phyloP scores from a whole-genome alignment of 148 eudicot genomes.

The Arctostaphylos glauca region DNA sequence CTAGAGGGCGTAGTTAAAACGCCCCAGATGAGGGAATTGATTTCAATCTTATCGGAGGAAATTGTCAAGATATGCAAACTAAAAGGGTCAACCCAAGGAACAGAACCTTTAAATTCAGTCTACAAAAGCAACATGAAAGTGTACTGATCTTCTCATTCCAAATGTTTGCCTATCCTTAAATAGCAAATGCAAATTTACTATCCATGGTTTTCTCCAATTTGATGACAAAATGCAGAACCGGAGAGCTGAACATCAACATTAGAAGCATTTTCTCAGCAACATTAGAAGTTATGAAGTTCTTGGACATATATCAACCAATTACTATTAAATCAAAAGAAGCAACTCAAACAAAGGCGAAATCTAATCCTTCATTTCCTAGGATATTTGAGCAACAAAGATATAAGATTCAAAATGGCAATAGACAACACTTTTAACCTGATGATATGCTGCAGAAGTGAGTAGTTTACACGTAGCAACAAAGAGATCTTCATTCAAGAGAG shows the following conservation, averaged over 20 bases:
- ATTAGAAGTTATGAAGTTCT: neutral
- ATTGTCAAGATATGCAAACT: neutral
- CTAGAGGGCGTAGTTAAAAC: neutral
- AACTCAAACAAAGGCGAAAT: neutral
- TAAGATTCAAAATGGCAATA: neutral
- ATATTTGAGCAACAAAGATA: neutral
- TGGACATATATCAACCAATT: neutral
- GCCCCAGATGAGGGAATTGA: neutral
- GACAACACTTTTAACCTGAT: slow-evolving; percentile 56
- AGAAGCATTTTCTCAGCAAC: neutral
- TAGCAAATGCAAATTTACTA: neutral
- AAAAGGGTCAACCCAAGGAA: neutral
- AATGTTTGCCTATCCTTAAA: neutral
- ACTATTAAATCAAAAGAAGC: neutral
- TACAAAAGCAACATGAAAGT: neutral
- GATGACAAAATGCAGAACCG: neutral
- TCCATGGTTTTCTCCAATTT: slow-evolving; percentile 4
- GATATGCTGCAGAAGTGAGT: slow-evolving; percentile 69
- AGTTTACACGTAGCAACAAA: slow-evolving; percentile 56
- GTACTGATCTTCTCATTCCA: neutral
- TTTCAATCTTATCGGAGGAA: neutral
- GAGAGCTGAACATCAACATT: neutral
- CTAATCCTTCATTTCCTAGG: neutral
- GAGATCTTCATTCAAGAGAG: slow-evolving; percentile 64
- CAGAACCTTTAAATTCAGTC: no score